These are phyloP conservation scores for Populus hybrid DNA, from an alignment of 441 rosid species.

Conservation along the genomic window DNA sequence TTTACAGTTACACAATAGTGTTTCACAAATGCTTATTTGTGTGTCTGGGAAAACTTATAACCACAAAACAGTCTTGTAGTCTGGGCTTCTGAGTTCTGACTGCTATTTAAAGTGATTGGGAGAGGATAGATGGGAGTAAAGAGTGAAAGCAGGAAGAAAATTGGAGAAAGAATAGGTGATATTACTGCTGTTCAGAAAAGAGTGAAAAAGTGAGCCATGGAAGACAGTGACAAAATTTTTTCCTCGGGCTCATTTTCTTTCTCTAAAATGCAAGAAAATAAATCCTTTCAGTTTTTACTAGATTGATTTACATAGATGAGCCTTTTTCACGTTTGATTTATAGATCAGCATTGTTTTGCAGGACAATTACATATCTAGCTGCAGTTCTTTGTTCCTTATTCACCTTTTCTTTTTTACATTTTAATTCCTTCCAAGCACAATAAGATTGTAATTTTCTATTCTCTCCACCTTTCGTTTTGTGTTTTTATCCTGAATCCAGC, in stretches of 20 bases:
- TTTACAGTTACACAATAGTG: neutral
- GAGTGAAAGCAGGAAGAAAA: neutral
- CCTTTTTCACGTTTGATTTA: neutral
- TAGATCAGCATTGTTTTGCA: neutral
- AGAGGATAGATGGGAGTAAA: neutral
- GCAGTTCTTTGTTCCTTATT: neutral
- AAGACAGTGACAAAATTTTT: neutral
- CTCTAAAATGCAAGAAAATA: too few relatives aligned
- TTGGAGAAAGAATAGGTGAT: neutral
- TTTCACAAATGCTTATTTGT: neutral
- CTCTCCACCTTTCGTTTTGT: neutral
- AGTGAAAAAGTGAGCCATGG: neutral
- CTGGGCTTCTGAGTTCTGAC: neutral
- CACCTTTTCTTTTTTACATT: neutral
- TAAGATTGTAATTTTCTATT: neutral
- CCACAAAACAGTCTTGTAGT: neutral
- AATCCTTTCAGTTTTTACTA: too few relatives aligned
- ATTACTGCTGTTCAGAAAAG: neutral
- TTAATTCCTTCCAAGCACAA: neutral
- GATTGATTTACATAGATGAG: neutral
- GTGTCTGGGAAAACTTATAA: neutral
- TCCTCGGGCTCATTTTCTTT: neutral
- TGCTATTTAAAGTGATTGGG: neutral
- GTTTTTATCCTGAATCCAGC: neutral
- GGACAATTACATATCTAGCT: neutral